phyloP scores from a whole-genome alignment of 1,284 basidiomycete genomes.

The Calocybe gambosa region DNA sequence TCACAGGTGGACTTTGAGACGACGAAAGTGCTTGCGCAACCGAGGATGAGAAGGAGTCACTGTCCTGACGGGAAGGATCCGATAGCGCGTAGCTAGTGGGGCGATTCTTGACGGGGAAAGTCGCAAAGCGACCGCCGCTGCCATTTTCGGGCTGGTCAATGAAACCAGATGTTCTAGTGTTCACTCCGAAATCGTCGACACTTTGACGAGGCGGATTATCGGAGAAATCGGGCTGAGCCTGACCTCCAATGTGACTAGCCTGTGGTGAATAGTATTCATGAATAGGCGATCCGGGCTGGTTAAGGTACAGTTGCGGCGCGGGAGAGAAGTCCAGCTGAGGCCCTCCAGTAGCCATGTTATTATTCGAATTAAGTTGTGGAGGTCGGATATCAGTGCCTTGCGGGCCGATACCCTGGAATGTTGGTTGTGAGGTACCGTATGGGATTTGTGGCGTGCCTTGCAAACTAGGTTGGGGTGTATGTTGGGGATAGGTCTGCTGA shows the following conservation, averaged over 20 bases:
- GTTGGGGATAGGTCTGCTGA: conserved; percentile 9
- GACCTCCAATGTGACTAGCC: conserved; percentile 3
- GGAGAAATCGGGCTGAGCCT: conserved; percentile 4
- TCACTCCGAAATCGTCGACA: conserved; percentile 37
- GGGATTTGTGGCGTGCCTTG: conserved; percentile 5
- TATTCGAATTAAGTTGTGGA: conserved; percentile 1
- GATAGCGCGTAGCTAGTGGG: conserved; percentile 19
- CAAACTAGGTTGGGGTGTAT: conserved; percentile 8
- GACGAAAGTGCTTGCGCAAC: conserved; percentile 42
- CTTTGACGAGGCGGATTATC: conserved; percentile 14
- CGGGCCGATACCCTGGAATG: conserved; percentile 5
- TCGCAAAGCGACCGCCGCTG: conserved; percentile 44
- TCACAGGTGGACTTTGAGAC: conserved; percentile 12
- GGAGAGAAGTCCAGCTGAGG: conserved; percentile 15
- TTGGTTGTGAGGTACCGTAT: conserved; percentile 3
- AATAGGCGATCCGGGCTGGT: conserved; percentile 15
- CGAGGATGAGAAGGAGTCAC: conserved; percentile 46
- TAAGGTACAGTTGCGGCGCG: conserved; percentile 22
- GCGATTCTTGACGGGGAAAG: conserved; percentile 44
- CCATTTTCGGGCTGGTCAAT: conserved; percentile 22
- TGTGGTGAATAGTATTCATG: conserved; percentile 10
- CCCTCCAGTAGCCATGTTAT: conserved; percentile 4
- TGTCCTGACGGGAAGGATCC: conserved; percentile 24
- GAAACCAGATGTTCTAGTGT: conserved; percentile 10
- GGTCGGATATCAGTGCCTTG: conserved; percentile 1